These are phyloP conservation scores for Gastroboletus turbinatus DNA, from an alignment of 1,284 basidiomycete species.

Conservation along the genomic window DNA sequence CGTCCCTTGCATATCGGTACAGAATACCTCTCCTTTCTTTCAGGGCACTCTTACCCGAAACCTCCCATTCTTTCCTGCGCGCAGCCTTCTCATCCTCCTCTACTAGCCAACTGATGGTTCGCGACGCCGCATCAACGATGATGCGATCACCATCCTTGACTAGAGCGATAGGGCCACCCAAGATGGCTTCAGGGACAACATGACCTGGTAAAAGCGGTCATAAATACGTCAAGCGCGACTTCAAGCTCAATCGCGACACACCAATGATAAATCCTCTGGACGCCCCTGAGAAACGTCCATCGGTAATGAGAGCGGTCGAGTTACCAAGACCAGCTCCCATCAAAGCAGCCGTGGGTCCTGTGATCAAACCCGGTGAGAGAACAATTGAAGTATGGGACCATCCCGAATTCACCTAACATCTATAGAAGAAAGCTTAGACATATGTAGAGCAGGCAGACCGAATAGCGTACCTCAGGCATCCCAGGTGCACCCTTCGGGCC, in stretches of 20 bases:
- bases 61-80: constrained; percentile 74
- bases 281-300: constrained; percentile 93
- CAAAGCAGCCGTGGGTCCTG: constrained; percentile 84
- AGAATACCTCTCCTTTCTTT: constrained; percentile 74
- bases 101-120: constrained; percentile 82
- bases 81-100: constrained; percentile 75
- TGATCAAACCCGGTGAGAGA: constrained; percentile 16
- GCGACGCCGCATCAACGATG: constrained; percentile 75
- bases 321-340: constrained; percentile 92
- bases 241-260: constrained; percentile 34
- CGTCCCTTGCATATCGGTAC: constrained; percentile 76
- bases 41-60: constrained; percentile 58
- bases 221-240: neutral
- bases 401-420: constrained; percentile 47
- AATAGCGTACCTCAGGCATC: constrained; percentile 79
- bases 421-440: constrained; percentile 15
- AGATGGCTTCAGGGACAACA: constrained; percentile 88
- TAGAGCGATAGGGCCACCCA: constrained; percentile 94
- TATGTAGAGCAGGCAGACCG: constrained; percentile 9
- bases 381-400: neutral
- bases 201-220: constrained; percentile 55
- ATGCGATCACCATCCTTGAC: constrained; percentile 91
- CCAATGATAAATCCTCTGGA: constrained; percentile 65
- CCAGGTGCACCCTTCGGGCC: constrained; percentile 96
- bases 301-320: constrained; percentile 91